Percentiles rank a stretch among this genome's conserved stretches.
phyloP scores from a whole-genome alignment of 371 early-diverging fungal genomes.

The Chytridium lagenaria region DNA sequence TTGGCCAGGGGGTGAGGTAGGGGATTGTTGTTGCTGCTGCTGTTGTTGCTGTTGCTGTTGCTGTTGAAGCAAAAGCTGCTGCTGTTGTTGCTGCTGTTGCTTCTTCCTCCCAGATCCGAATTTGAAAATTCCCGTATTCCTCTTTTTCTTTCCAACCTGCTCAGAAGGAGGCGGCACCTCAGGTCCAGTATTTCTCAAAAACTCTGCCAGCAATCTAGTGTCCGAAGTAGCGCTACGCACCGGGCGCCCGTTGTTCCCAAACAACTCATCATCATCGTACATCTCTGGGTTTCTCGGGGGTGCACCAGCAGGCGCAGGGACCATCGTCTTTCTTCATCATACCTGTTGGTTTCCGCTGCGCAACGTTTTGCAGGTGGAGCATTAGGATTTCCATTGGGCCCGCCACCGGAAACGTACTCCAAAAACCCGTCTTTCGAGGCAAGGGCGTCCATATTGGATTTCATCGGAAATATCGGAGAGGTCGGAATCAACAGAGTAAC shows the following conservation, averaged over 20 bases:
- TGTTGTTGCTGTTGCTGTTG: not conserved
- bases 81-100: slow-evolving; percentile 16
- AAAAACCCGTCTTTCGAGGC: slow-evolving; percentile 41
- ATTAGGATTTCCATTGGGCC: not conserved
- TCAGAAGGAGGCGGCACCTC: slow-evolving; percentile 16
- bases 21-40: no score
- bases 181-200: slow-evolving; percentile 40
- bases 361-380: not conserved
- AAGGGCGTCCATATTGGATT: slow-evolving; percentile 19
- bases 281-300: not conserved
- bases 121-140: slow-evolving; percentile 23
- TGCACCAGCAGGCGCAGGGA: not conserved
- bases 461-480: slow-evolving; percentile 24
- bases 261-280: slow-evolving; percentile 4
- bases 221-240: slow-evolving; percentile 21
- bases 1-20: not conserved
- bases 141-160: slow-evolving; percentile 9
- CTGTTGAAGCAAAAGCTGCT: no score
- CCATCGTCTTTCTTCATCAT: slow-evolving; percentile 1
- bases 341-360: slow-evolving; percentile 5
- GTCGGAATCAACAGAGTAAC: slow-evolving; percentile 25
- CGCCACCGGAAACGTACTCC: slow-evolving; percentile 42
- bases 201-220: slow-evolving; percentile 43
- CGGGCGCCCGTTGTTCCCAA: not conserved
- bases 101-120: slow-evolving; percentile 17